Evolutionary conservation across 176 grass and related monocot genomes (phyloP).

Genomic region (Ananas comosus): DNA sequence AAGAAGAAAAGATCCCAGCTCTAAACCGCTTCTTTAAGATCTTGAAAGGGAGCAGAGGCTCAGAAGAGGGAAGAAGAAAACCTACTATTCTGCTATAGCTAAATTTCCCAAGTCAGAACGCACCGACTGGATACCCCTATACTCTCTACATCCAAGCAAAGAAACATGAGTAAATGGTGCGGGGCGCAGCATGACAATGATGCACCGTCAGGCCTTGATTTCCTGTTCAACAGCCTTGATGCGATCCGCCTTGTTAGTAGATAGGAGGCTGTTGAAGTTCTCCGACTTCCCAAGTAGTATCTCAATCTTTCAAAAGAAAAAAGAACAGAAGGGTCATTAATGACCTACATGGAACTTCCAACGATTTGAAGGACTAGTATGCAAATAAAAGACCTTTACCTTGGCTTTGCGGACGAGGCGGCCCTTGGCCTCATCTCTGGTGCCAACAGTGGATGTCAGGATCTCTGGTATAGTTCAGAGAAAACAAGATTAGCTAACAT

Average conservation of each 20-base stretch:
- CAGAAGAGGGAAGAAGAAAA: background rate
- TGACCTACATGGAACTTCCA: background rate
- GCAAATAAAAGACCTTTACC: slow-evolving; percentile 15
- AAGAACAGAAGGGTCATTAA: background rate
- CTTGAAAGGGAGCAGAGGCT: too few relatives aligned
- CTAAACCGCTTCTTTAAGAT: too few relatives aligned
- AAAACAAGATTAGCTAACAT: background rate
- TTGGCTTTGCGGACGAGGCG: slow-evolving; percentile 85
- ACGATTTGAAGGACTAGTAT: background rate
- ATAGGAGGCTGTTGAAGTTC: slow-evolving; percentile 49
- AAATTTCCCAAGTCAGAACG: background rate
- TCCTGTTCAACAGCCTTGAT: slow-evolving; percentile 37
- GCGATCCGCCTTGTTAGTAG: slow-evolving; percentile 39
- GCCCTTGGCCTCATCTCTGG: slow-evolving; percentile 70
- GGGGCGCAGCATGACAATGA: too few relatives aligned
- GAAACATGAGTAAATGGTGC: too few relatives aligned
- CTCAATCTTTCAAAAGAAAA: slow-evolving; percentile 56
- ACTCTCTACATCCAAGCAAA: background rate
- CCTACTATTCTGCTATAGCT: background rate
- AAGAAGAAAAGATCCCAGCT: too few relatives aligned
- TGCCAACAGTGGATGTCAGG: slow-evolving; percentile 77
- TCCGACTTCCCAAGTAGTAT: slow-evolving; percentile 73
- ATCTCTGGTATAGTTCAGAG: slow-evolving; percentile 40
- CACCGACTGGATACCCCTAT: background rate
- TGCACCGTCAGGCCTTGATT: slow-evolving; percentile 27